Percentiles rank a stretch among this genome's conserved stretches.
These are phyloP conservation scores for Geotrichum europaeum DNA, from an alignment of 1,139 yeast genomes.

Conservation along the genomic window DNA sequence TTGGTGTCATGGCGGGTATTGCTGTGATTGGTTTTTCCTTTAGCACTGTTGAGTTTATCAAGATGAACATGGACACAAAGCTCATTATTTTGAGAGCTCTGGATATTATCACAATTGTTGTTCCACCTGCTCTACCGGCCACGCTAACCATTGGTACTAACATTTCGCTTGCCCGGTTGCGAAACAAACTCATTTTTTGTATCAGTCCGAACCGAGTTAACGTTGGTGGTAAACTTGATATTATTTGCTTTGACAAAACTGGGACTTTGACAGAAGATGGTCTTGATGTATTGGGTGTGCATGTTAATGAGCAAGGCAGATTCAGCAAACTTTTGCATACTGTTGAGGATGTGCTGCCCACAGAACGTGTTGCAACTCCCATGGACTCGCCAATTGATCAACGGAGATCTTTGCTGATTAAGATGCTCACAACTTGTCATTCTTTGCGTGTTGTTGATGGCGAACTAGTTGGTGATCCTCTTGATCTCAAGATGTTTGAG, in stretches of 20 bases:
- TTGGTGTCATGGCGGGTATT: constrained; percentile 86
- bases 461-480: constrained; percentile 85
- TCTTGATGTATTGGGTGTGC: constrained; percentile 83
- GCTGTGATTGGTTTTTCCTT: constrained; percentile 80
- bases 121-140: constrained; percentile 98
- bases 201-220: constrained; percentile 91
- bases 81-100: constrained; percentile 81
- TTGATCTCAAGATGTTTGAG: constrained; percentile 88
- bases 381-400: background rate
- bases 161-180: constrained; percentile 75
- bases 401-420: constrained; percentile 17
- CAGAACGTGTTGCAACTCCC: constrained; percentile 14
- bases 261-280: constrained; percentile 98
- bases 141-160: constrained; percentile 94
- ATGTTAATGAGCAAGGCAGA: constrained; percentile 37
- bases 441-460: constrained; percentile 73
- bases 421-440: constrained; percentile 76
- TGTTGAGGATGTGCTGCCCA: constrained; percentile 29
- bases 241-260: constrained; percentile 90
- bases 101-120: constrained; percentile 91
- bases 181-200: constrained; percentile 67
- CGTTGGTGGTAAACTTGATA: constrained; percentile 88
- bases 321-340: constrained; percentile 44
- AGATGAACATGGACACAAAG: constrained; percentile 61
- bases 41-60: constrained; percentile 76